Evolutionary conservation across 108 stramenopile species (phyloP).

Genomic region (Cyclotella kingstonii): DNA sequence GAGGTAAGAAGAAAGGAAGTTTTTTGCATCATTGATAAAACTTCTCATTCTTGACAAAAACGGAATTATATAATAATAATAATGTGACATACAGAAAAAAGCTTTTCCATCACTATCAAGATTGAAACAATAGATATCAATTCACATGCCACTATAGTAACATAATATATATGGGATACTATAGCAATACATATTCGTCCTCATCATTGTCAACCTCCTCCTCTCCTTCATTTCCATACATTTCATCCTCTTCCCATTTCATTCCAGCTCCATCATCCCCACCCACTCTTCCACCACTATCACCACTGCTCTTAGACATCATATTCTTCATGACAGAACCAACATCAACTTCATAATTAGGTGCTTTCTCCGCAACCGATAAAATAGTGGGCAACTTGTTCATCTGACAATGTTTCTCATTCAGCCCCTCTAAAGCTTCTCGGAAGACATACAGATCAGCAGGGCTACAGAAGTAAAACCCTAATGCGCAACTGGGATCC

Average conservation of each 20-base stretch:
- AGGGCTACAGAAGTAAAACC: slow-evolving; percentile 77
- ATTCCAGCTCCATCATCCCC: neutral
- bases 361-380: slow-evolving; percentile 61
- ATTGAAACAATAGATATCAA: no score
- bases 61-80: no score
- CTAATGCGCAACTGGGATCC: slow-evolving; percentile 86
- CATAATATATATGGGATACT: neutral
- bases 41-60: no score
- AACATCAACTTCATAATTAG: slow-evolving; percentile 68
- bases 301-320: slow-evolving; percentile 25
- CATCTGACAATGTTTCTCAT: slow-evolving; percentile 32
- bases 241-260: slow-evolving; percentile 34
- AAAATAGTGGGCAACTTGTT: slow-evolving; percentile 60
- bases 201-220: slow-evolving; percentile 31
- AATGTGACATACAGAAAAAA: no score
- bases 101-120: no score
- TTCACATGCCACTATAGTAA: neutral
- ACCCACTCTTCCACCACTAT: neutral
- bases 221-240: slow-evolving; percentile 4
- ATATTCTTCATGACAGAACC: slow-evolving; percentile 56
- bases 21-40: no score
- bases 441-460: slow-evolving; percentile 60
- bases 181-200: slow-evolving; percentile 44
- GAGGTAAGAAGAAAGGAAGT: no score
- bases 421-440: slow-evolving; percentile 29